phyloP scores from a whole-genome alignment of 2,329 filamentous ascomycete species.

The Fusarium burgessii region DNA sequence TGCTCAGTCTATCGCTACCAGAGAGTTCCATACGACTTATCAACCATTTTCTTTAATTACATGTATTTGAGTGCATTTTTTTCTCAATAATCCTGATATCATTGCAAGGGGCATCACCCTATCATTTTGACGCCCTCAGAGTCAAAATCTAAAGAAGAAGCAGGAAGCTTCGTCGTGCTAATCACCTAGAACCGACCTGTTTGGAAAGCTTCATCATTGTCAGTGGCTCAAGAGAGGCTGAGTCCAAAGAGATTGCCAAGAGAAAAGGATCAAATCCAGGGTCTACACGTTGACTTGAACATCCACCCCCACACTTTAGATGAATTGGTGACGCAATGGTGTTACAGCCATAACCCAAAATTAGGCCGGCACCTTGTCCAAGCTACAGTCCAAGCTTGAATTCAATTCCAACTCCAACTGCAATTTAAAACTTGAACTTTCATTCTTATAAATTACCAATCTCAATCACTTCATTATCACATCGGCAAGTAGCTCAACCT shows the following conservation, averaged over 20 bases:
- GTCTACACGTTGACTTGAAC: conserved; percentile 22
- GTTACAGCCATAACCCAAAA: conserved; percentile 23
- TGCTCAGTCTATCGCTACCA: no score
- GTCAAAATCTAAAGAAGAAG: background rate
- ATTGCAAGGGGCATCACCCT: no score
- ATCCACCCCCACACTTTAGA: conserved; percentile 32
- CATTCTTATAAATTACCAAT: background rate
- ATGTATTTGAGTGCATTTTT: no score
- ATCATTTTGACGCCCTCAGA: background rate
- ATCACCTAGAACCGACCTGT: background rate
- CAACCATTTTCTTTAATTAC: no score
- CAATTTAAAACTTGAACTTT: background rate
- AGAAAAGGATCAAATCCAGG: conserved; percentile 19
- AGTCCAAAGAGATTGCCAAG: conserved; percentile 5
- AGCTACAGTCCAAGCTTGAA: conserved; percentile 22
- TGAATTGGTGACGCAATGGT: conserved; percentile 30
- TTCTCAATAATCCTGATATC: no score
- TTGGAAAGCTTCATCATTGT: background rate
- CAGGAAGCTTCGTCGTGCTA: background rate
- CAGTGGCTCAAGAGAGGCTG: conserved; percentile 14
- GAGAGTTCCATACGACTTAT: no score
- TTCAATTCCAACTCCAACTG: background rate
- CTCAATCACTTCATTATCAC: background rate
- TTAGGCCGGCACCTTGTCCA: conserved; percentile 13
- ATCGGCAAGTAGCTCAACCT: conserved; percentile 4